Evolutionary conservation across 106 monocot genomes (phyloP), one percentile per base, ranked within the genome.

Genomic region (Dactylorhiza incarnata): DNA sequence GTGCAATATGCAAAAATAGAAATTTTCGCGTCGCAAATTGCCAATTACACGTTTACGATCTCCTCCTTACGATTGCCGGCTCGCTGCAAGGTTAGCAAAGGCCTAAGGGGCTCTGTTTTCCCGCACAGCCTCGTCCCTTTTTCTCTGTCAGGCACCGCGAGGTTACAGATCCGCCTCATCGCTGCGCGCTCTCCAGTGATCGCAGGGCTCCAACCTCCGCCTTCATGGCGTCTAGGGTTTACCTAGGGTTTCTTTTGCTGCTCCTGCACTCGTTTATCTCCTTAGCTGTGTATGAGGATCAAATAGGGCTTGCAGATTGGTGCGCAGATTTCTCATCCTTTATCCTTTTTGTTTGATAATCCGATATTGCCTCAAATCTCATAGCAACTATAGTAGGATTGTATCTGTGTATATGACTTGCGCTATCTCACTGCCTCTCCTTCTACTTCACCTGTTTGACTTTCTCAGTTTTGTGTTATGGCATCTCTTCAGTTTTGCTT

Each of bases 221-320:
- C 54, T 47, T 74, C n/a, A 81, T 85, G 81, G 74, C 78, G 73
- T 46, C 47, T 75, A 76, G 81, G 72, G 54, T 54, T 74, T 48
- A 16, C 20, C 51, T 90, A 75, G 87, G 85, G 76, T 74, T 91
- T 74, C 55, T 92, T 17, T 23, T 82, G 48, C 73, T 87, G 70
- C 65, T 87, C 69, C 49, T 80, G 61, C 75, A 17, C 47, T 69
- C 82, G 19, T 56, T 4, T 63, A 45, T 83, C 45, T 79, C 89
- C 72, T 44, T 48, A 73, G 83, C 89, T 26, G 69, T 96, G 10
- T 91, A 91, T 84, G 91, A 96, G 76, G 96, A 96, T 79, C 96
- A 96, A 87, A 91, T 93, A 25, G 96, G 96, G 3, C 81, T 93
- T 75, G 84, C 84, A 13, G 96, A 96, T 75, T 96, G 96, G 96